A percentile compares a stretch with the other conserved stretches of the same genome.
Evolutionary conservation across 1,284 basidiomycete species (phyloP).

Genomic region (Ustilago nuda): DNA sequence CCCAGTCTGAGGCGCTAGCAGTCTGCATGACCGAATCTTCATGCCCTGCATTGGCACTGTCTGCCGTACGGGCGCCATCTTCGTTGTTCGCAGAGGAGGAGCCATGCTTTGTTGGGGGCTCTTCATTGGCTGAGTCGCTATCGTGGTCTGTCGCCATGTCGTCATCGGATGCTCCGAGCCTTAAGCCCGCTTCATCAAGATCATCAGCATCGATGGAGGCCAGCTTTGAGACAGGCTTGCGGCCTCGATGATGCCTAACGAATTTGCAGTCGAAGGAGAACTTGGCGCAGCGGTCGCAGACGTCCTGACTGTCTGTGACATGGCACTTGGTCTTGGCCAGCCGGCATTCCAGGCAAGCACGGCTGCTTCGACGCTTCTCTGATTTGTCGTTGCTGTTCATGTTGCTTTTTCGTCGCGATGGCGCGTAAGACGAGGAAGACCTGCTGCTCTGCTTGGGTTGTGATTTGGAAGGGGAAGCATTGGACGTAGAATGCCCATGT

Average conservation of each 20-base stretch:
- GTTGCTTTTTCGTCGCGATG: constrained; percentile 21
- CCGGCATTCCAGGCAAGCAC: constrained; percentile 48
- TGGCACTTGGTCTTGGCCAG: constrained; percentile 50
- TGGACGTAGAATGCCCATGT: neutral
- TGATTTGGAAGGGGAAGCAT: constrained; percentile 17
- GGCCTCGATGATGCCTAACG: constrained; percentile 40
- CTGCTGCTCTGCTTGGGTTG: constrained; percentile 5
- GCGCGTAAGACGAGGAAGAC: constrained; percentile 3
- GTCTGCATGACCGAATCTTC: constrained; percentile 3
- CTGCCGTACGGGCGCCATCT: constrained; percentile 2
- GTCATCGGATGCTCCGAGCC: constrained; percentile 23
- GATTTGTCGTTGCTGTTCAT: constrained; percentile 43
- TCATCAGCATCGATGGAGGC: constrained; percentile 38
- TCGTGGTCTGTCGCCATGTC: constrained; percentile 33
- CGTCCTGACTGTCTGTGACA: constrained; percentile 30
- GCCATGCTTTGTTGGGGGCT: neutral
- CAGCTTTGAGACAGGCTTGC: constrained; percentile 49
- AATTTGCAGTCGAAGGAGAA: constrained; percentile 49
- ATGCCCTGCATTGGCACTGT: neutral
- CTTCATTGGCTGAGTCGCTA: constrained; percentile 26
- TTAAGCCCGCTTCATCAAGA: constrained; percentile 9
- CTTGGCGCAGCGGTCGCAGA: constrained; percentile 48
- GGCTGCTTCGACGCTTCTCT: constrained; percentile 42
- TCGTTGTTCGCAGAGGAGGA: constrained; percentile 6
- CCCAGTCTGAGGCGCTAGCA: constrained; percentile 1